phyloP scores from a whole-genome alignment of 2,329 filamentous ascomycete species.

The Aspergillus jensenii region DNA sequence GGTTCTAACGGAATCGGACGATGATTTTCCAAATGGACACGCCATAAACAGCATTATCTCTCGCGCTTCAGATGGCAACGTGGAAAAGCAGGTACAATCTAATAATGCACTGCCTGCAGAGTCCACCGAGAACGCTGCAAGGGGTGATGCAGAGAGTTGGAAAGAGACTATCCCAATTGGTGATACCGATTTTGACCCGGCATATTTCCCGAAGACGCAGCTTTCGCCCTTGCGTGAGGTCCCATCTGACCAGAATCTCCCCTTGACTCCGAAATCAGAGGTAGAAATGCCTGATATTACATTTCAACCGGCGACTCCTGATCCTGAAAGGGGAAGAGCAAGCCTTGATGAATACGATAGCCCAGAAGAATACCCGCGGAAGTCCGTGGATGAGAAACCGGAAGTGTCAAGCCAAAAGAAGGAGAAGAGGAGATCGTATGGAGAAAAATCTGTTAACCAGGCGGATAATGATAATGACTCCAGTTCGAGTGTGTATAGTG shows the following conservation, averaged over 20 bases:
- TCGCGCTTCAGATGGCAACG: conserved; percentile 31
- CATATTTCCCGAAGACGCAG: background rate
- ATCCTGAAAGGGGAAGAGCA: conserved; percentile 36
- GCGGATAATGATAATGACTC: conserved; percentile 37
- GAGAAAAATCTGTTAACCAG: conserved; percentile 4
- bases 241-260: conserved; percentile 6
- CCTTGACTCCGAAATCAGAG: conserved; percentile 10
- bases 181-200: background rate
- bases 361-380: conserved; percentile 60
- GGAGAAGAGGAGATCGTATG: conserved; percentile 7
- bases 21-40: conserved; percentile 52
- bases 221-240: conserved; percentile 10
- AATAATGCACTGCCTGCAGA: background rate
- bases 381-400: conserved; percentile 23
- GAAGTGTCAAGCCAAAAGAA: background rate
- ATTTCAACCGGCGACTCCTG: conserved; percentile 50
- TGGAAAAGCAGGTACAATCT: background rate
- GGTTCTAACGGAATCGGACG: conserved; percentile 48
- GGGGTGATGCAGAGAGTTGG: background rate
- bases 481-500: conserved; percentile 49
- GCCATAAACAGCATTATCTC: conserved; percentile 51
- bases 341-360: conserved; percentile 50
- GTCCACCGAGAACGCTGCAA: background rate
- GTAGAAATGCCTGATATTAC: conserved; percentile 44
- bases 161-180: conserved; percentile 1